phyloP scores from a whole-genome alignment of 202 grass and related monocot genomes.

The Elaeis oleifera region DNA sequence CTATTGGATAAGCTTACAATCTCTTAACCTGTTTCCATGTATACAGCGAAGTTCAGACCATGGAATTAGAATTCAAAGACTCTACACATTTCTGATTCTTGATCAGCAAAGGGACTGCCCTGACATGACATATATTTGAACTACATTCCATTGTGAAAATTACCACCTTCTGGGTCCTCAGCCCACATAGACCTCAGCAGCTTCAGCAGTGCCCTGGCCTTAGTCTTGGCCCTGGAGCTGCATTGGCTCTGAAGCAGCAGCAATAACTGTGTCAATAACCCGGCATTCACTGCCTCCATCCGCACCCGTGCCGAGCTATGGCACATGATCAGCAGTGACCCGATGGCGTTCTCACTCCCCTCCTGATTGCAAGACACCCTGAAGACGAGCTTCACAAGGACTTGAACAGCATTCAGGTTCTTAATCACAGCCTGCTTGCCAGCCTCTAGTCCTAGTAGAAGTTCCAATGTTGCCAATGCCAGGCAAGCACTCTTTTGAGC shows the following conservation, averaged over 20 bases:
- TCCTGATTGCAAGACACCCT: conserved; percentile 48
- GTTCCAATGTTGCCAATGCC: conserved; percentile 47
- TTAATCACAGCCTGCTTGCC: conserved; percentile 31
- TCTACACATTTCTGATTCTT: no score
- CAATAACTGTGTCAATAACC: conserved; percentile 54
- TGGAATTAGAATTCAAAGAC: no score
- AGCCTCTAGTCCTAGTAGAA: conserved; percentile 32
- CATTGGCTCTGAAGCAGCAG: conserved; percentile 91
- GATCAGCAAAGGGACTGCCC: no score
- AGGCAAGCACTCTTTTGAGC: conserved; percentile 3
- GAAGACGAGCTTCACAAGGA: conserved; percentile 64
- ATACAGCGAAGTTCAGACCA: no score
- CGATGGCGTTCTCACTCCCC: conserved; percentile 71
- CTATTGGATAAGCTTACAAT: no score
- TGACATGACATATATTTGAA: no score
- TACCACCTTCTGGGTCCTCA: not conserved
- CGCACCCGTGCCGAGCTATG: conserved; percentile 30
- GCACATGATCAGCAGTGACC: conserved; percentile 47
- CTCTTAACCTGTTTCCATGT: no score
- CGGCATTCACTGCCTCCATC: conserved; percentile 36
- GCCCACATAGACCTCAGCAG: conserved; percentile 34
- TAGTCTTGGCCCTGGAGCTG: conserved; percentile 42
- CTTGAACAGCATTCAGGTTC: conserved; percentile 23
- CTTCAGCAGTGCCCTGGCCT: conserved; percentile 31
- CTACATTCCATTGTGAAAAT: no score